These are phyloP conservation scores for Copromyces sp. DNA, from an alignment of 495 filamentous ascomycete genomes.

Conservation along the genomic window DNA sequence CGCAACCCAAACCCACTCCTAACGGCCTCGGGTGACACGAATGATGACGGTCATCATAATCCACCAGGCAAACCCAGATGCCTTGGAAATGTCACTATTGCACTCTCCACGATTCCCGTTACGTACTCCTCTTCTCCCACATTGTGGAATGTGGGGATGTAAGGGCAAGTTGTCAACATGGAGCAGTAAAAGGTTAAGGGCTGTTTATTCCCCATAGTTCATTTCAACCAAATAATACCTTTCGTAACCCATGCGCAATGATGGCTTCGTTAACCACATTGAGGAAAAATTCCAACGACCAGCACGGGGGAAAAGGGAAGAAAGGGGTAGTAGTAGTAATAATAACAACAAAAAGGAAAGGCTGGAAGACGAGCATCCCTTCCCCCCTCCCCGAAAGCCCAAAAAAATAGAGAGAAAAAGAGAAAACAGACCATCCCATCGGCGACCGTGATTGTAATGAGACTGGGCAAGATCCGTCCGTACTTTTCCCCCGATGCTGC, in stretches of 20 bases:
- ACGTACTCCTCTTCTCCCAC: neutral
- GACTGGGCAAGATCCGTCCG: conserved; percentile 27
- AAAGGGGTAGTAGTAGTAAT: conserved; percentile 10
- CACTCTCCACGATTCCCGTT: neutral
- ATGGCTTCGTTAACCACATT: conserved; percentile 11
- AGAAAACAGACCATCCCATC: conserved; percentile 16
- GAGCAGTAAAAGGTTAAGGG: neutral
- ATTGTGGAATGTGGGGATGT: neutral
- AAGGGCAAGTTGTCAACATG: neutral
- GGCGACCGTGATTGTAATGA: conserved; percentile 21
- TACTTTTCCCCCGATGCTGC: conserved; percentile 20
- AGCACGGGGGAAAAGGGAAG: conserved; percentile 20
- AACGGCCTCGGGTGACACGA: neutral
- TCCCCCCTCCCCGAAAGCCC: neutral
- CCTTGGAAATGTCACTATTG: neutral
- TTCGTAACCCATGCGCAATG: conserved; percentile 20
- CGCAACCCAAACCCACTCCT: neutral
- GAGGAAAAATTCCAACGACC: conserved; percentile 14
- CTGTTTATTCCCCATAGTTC: conserved; percentile 8
- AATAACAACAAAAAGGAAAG: conserved; percentile 1
- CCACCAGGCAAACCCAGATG: neutral
- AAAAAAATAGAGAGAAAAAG: conserved; percentile 21
- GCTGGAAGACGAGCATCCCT: neutral
- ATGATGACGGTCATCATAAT: neutral
- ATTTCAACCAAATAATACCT: conserved; percentile 19